Conservation (phyloP, 179 eudicot species). For the Drosera spatulata region DNA sequence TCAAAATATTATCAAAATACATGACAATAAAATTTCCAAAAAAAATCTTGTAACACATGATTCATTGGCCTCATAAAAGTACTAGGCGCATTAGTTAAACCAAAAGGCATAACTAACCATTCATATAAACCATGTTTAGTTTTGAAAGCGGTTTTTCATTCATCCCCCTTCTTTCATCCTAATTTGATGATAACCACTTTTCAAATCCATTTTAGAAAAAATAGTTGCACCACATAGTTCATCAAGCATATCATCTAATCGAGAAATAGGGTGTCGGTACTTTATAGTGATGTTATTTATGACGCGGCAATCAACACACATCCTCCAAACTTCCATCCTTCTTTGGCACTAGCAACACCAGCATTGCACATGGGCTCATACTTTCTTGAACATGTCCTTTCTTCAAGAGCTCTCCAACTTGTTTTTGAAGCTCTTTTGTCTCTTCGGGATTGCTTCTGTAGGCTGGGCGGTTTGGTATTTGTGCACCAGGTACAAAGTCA, state of each 20-base stretch:
- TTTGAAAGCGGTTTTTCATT: slow-evolving; percentile 4
- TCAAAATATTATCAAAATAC: slow-evolving; percentile 3
- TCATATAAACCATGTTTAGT: neutral
- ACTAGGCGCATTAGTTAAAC: slow-evolving; percentile 2
- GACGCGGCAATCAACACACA: neutral
- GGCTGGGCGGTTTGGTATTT: neutral
- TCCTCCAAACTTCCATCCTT: neutral
- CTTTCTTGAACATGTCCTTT: neutral
- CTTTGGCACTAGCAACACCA: neutral
- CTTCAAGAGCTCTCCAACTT: neutral
- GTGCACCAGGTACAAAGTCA: too few relatives aligned
- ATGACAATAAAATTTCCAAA: neutral
- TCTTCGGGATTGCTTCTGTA: neutral
- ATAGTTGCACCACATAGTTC: neutral
- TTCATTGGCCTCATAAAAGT: neutral
- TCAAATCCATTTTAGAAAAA: slow-evolving; percentile 1
- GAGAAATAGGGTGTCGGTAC: neutral
- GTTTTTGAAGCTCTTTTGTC: neutral
- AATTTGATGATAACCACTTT: slow-evolving; percentile 4
- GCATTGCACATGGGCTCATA: neutral
- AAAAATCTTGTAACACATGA: neutral
- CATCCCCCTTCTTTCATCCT: neutral
- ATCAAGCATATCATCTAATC: slow-evolving; percentile 1
- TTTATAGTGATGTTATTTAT: slow-evolving; percentile 1
- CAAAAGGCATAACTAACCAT: slow-evolving; percentile 2